Evolutionary conservation across 495 filamentous ascomycete species (phyloP).

Genomic region (Aspergillus haitiensis): DNA sequence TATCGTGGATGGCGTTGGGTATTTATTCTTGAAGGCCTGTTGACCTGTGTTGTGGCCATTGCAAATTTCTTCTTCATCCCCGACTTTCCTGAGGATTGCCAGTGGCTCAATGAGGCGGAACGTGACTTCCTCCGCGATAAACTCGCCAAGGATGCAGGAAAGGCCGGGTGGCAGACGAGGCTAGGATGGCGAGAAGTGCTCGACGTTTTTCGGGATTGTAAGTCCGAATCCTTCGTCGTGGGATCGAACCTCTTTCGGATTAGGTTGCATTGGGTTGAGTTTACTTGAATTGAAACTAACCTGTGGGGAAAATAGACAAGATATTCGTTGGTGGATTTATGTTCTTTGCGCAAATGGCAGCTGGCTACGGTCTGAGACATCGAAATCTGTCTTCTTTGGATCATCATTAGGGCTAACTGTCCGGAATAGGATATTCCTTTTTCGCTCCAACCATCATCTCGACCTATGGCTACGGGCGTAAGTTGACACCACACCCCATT

Average conservation of each 20-base stretch:
- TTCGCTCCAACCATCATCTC: constrained; percentile 76
- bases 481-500: not conserved
- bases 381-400: constrained; percentile 27
- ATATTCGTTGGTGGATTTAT: constrained; percentile 77
- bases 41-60: constrained; percentile 68
- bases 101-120: constrained; percentile 69
- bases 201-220: constrained; percentile 70
- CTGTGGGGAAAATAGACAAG: constrained; percentile 43
- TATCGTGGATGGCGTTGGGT: constrained; percentile 88
- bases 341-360: constrained; percentile 81
- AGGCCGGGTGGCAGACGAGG: constrained; percentile 60
- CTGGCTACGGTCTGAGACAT: constrained; percentile 63
- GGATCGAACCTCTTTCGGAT: too few relatives aligned
- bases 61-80: constrained; percentile 76
- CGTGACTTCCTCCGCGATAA: constrained; percentile 66
- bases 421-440: constrained; percentile 65
- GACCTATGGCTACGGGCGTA: constrained; percentile 58
- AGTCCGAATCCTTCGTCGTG: not conserved
- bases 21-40: constrained; percentile 65
- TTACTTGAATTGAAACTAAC: too few relatives aligned
- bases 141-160: constrained; percentile 76
- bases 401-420: constrained; percentile 47
- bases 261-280: too few relatives aligned
- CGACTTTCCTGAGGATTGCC: constrained; percentile 62
- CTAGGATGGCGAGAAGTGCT: constrained; percentile 65